Percentiles rank a stretch among this genome's conserved stretches.
These are phyloP conservation scores for Vinca major DNA, from an alignment of 305 asterid species.

Conservation along the genomic window DNA sequence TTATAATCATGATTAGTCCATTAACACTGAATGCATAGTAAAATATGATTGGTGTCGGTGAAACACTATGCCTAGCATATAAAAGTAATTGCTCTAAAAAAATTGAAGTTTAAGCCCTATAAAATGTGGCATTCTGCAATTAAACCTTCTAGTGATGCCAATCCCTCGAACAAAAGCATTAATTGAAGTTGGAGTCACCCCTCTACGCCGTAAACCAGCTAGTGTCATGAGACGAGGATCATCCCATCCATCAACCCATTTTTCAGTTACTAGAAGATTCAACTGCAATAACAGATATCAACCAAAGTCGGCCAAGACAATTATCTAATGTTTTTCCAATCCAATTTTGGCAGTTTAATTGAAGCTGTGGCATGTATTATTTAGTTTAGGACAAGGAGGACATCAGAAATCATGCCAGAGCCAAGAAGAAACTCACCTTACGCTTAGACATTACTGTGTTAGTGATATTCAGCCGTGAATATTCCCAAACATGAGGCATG, in stretches of 20 bases:
- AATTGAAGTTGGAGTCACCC: conserved; percentile 76
- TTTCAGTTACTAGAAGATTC: conserved; percentile 79
- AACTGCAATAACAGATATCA: conserved; percentile 32
- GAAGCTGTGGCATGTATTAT: no score
- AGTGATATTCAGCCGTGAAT: conserved; percentile 63
- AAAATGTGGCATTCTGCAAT: background rate
- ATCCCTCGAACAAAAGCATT: conserved; percentile 81
- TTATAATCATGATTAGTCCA: conserved; percentile 17
- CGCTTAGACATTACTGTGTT: conserved; percentile 93
- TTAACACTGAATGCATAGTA: background rate
- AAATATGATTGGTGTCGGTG: conserved; percentile 4
- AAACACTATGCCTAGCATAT: background rate
- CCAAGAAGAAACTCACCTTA: conserved; percentile 39
- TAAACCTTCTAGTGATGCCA: conserved; percentile 87
- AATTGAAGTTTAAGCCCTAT: background rate
- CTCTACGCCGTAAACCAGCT: conserved; percentile 87
- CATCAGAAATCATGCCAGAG: background rate
- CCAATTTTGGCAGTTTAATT: background rate
- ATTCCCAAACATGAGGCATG: conserved; percentile 88
- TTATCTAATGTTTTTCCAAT: background rate
- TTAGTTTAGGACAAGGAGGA: conserved; percentile 5
- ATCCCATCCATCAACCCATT: conserved; percentile 93
- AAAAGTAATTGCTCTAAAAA: background rate
- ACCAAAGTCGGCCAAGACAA: conserved; percentile 4
- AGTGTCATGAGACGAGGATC: conserved; percentile 97